Percentiles rank a stretch among this genome's conserved stretches.
phyloP scores from a whole-genome alignment of 495 filamentous ascomycete species.

The Thermothielavioides terrestris region DNA sequence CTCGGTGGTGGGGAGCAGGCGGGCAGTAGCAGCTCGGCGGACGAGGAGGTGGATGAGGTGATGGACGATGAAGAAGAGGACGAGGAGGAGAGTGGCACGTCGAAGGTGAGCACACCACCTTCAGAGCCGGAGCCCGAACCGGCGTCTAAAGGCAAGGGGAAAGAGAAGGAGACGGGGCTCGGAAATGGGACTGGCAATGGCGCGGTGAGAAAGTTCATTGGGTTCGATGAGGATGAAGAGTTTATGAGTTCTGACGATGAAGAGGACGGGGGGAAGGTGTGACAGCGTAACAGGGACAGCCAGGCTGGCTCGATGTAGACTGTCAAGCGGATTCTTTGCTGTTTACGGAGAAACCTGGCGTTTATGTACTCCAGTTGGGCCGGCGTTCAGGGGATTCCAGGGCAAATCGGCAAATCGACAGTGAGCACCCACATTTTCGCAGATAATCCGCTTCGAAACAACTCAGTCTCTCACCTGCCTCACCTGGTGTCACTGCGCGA shows the following conservation, averaged over 20 bases:
- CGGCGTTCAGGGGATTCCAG: background rate
- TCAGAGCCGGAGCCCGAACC: conserved; percentile 21
- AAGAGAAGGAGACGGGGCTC: background rate
- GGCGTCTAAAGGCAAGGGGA: conserved; percentile 10
- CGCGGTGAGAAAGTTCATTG: conserved; percentile 51
- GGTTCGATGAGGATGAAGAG: conserved; percentile 87
- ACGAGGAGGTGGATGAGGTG: conserved; percentile 22
- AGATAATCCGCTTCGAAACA: too few species aligned
- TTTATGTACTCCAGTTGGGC: background rate
- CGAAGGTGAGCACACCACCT: conserved; percentile 28
- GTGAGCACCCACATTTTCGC: too few species aligned
- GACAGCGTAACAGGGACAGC: background rate
- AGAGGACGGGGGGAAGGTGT: conserved; percentile 38
- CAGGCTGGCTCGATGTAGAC: background rate
- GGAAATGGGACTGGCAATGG: conserved; percentile 36
- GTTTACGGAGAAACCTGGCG: background rate
- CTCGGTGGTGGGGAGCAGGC: conserved; percentile 23
- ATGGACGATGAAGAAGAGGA: conserved; percentile 33
- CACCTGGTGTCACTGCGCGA: background rate
- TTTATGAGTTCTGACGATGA: conserved; percentile 75
- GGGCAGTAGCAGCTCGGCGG: conserved; percentile 23
- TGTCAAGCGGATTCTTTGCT: background rate
- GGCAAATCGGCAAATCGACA: background rate
- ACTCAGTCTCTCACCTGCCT: background rate
- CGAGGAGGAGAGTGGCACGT: conserved; percentile 27